Base-by-base conservation (phyloP, 2,329 filamentous ascomycete species). In the Tolypocladium paradoxum region DNA sequence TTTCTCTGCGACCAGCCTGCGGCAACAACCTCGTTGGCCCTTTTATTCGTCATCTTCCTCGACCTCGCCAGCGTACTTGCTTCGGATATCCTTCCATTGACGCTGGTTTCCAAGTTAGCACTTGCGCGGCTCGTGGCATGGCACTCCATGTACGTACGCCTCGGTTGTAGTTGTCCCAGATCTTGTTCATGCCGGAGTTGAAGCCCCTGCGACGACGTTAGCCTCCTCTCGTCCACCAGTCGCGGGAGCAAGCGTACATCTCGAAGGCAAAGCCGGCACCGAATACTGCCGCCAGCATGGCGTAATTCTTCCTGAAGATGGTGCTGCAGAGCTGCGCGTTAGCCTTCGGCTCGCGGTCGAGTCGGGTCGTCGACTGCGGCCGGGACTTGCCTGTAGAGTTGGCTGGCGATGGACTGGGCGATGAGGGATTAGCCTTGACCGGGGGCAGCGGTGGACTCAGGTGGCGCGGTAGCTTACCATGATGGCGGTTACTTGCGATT, bases 51-150 rank as follows among this genome's bases (percentile, higher is more conserved):
- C 84, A 58, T 85, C 81, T 60, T 84, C 84, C 59, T 87, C 84
- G 53, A 77, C 81, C 55, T 78, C 78, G 74, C 88, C 75, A 65
- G 95, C 72, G 73, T 96, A 99, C 74, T 81, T 85, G 72, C 85
- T 76, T 76, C 95, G 92, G 78, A 99, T 96, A 72, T 99, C 93
- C 82, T 96, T 96, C 93, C 93, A 97, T 95, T 96, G 92, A 68
- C 92, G 90, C 92, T 97, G 60, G 33, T 49, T 51, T 40, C 33
- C 43, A 31, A 11, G 58, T 70, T 62, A 70, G 68, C 58, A 60
- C 49, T 50, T 49, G 38, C 33, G 48, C 49, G 48, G 33, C 27
- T 45, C 18, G 22, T 22, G 20, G 37, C 4, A 16, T 38, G 20
- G 16, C 6, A 8, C 48, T 34, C 16, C 31, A 34, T 20, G 22